Conservation (phyloP, 2,329 filamentous ascomycete genomes). For the Penicillium sp. region DNA sequence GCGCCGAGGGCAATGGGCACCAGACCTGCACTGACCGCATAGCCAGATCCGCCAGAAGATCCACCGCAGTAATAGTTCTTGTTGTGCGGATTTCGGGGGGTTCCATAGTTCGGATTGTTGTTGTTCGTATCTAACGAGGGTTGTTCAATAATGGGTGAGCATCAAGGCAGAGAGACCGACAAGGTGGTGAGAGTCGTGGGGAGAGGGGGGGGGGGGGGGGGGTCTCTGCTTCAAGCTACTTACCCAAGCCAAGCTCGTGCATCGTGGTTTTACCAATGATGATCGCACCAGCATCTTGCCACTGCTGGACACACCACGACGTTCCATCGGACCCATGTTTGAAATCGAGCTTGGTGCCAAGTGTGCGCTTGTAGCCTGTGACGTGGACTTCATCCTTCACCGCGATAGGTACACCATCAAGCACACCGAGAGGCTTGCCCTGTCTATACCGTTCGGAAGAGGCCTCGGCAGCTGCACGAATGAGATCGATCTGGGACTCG, state of each 20-base stretch:
- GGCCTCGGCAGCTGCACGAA: conserved; percentile 62
- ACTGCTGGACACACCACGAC: conserved; percentile 63
- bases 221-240: conserved; percentile 14
- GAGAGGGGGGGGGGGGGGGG: too few relatives aligned
- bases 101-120: conserved; percentile 69
- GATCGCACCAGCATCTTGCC: conserved; percentile 68
- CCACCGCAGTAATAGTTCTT: conserved; percentile 71
- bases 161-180: too few relatives aligned
- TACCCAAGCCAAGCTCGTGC: conserved; percentile 70
- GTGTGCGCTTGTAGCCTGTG: conserved; percentile 61
- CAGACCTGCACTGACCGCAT: conserved; percentile 62
- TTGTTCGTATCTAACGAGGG: conserved; percentile 61
- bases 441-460: conserved; percentile 67
- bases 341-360: conserved; percentile 58
- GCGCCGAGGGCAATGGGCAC: conserved; percentile 67
- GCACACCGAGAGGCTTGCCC: conserved; percentile 58
- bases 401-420: conserved; percentile 77
- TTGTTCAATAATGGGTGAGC: too few relatives aligned
- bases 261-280: conserved; percentile 71
- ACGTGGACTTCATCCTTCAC: conserved; percentile 77
- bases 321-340: conserved; percentile 49
- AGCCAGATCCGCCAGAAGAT: conserved; percentile 71
- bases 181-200: too few relatives aligned
- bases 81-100: conserved; percentile 73
- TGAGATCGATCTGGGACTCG: conserved; percentile 57